Percentiles rank a stretch among this genome's conserved stretches.
These are phyloP conservation scores for Epichloe sibirici DNA, from an alignment of 2,329 filamentous ascomycete species.

Conservation along the genomic window DNA sequence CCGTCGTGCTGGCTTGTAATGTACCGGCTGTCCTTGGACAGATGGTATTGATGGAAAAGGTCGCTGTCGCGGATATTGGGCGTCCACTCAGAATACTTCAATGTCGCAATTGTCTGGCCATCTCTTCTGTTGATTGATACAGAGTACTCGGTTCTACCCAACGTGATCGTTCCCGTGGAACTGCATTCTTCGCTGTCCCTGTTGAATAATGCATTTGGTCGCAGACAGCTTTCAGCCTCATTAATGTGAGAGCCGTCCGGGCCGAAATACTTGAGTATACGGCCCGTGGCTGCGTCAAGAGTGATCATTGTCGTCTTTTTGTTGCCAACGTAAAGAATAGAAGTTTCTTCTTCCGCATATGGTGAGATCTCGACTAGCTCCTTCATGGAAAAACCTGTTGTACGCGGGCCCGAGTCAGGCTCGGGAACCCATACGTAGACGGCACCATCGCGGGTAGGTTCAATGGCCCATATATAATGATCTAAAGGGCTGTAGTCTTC, in stretches of 20 bases:
- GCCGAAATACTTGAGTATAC: slow-evolving; percentile 73
- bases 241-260: slow-evolving; percentile 56
- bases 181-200: slow-evolving; percentile 65
- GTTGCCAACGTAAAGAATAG: slow-evolving; percentile 78
- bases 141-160: slow-evolving; percentile 82
- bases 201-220: slow-evolving; percentile 53
- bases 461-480: slow-evolving; percentile 89
- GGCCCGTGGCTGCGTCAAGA: slow-evolving; percentile 75
- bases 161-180: slow-evolving; percentile 64
- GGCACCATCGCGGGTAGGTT: slow-evolving; percentile 75
- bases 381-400: slow-evolving; percentile 67
- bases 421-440: slow-evolving; percentile 75
- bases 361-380: slow-evolving; percentile 76
- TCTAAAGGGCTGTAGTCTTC: slow-evolving; percentile 56
- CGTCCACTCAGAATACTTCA: slow-evolving; percentile 90
- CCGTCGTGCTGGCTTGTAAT: slow-evolving; percentile 82
- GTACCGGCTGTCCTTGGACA: slow-evolving; percentile 76
- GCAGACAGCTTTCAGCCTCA: slow-evolving; percentile 62
- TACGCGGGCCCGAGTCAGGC: slow-evolving; percentile 45
- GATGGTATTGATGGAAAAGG: slow-evolving; percentile 68
- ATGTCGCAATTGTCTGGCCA: slow-evolving; percentile 68
- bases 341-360: slow-evolving; percentile 54
- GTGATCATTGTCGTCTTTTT: slow-evolving; percentile 87
- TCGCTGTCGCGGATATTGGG: slow-evolving; percentile 87
- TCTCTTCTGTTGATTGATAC: slow-evolving; percentile 70